Conservation (phyloP, 1,284 basidiomycete genomes). For the Chondrostereum purpureum region DNA sequence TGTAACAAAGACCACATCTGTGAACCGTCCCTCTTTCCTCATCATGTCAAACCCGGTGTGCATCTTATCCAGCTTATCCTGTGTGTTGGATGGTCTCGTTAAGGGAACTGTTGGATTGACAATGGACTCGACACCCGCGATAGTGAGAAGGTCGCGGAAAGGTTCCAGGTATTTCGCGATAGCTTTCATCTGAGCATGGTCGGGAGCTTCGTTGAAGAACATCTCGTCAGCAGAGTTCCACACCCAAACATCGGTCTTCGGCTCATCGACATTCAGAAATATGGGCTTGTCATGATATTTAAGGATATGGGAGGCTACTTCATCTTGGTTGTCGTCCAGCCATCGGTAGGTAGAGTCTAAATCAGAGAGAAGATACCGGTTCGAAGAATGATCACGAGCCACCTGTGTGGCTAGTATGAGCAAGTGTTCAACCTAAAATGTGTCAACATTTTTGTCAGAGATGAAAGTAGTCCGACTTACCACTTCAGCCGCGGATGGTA, state of each 20-base stretch:
- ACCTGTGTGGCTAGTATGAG: conserved; percentile 21
- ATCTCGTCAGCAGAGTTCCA: conserved; percentile 28
- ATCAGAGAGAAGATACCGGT: conserved; percentile 23
- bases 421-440: conserved; percentile 31
- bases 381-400: conserved; percentile 19
- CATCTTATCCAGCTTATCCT: conserved; percentile 15
- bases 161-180: conserved; percentile 25
- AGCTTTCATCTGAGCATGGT: conserved; percentile 18
- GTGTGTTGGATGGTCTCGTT: conserved; percentile 10
- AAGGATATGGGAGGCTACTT: conserved; percentile 10
- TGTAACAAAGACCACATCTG: conserved; percentile 24
- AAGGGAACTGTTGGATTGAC: conserved; percentile 12
- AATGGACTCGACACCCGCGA: conserved; percentile 25
- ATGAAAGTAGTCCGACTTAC: conserved; percentile 23
- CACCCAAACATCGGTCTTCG: conserved; percentile 20
- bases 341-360: conserved; percentile 31
- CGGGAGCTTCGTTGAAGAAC: conserved; percentile 24
- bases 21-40: conserved; percentile 20
- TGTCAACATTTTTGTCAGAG: no score
- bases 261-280: conserved; percentile 35
- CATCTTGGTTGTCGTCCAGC: conserved; percentile 23
- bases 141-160: conserved; percentile 25
- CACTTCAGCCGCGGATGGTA: conserved; percentile 32
- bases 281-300: conserved; percentile 18
- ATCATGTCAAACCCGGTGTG: conserved; percentile 21